phyloP scores from a whole-genome alignment of 2,329 filamentous ascomycete genomes.

The Tolypocladium paradoxum region DNA sequence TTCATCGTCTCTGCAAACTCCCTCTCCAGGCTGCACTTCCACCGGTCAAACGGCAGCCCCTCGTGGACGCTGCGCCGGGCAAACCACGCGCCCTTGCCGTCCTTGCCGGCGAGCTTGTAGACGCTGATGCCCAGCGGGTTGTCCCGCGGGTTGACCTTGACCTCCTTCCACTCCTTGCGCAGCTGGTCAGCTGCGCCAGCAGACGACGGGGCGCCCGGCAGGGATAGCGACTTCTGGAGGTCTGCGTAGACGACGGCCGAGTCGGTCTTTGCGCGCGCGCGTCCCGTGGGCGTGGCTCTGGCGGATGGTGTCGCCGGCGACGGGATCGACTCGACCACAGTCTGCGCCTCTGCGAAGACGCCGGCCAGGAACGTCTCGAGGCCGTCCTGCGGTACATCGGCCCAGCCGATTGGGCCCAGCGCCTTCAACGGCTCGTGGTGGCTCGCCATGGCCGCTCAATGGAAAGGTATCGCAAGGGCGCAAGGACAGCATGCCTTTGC shows the following conservation, averaged over 20 bases:
- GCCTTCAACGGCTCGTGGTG: conserved; percentile 49
- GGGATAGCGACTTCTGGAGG: conserved; percentile 34
- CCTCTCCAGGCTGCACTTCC: conserved; percentile 62
- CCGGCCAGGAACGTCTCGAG: conserved; percentile 42
- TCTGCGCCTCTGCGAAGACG: conserved; percentile 57
- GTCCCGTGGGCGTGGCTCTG: conserved; percentile 26
- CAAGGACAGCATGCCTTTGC: neutral
- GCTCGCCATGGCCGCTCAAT: conserved; percentile 32
- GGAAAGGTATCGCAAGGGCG: neutral
- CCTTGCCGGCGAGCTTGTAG: conserved; percentile 69
- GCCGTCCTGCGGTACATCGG: conserved; percentile 31
- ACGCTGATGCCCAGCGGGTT: conserved; percentile 69
- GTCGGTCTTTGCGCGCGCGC: conserved; percentile 44
- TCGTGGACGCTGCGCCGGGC: conserved; percentile 74
- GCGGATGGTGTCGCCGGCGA: conserved; percentile 26
- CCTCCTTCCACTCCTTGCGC: conserved; percentile 79
- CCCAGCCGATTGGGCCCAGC: conserved; percentile 45
- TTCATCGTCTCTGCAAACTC: conserved; percentile 75
- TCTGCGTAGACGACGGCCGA: conserved; percentile 40
- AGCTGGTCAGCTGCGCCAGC: conserved; percentile 42
- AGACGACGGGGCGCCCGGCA: conserved; percentile 31
- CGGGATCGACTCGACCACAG: conserved; percentile 69
- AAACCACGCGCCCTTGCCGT: conserved; percentile 85
- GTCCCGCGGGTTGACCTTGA: conserved; percentile 60
- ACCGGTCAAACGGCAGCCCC: conserved; percentile 64